A percentile compares a stretch with the other conserved stretches of the same genome.
phyloP scores from a whole-genome alignment of 805 yeast species.

The Pichia manshurica region DNA sequence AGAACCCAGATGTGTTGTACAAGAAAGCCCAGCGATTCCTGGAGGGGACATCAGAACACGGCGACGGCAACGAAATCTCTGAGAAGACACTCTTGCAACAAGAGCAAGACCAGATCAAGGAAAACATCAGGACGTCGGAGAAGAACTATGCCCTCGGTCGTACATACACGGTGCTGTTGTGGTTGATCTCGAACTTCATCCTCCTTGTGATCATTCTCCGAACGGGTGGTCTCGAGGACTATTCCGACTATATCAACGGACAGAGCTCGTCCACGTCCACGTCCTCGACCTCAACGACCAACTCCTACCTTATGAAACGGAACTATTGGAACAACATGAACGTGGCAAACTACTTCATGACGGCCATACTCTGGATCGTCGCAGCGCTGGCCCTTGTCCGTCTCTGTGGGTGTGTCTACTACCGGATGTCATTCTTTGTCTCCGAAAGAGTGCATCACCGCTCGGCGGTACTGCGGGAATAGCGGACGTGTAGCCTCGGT shows the following conservation, averaged over 20 bases:
- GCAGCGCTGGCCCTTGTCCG: conserved; percentile 80
- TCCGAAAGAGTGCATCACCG: conserved; percentile 21
- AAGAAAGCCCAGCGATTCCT: conserved; percentile 22
- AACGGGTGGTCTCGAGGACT: conserved; percentile 67
- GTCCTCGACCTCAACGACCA: conserved; percentile 23
- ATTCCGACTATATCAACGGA: conserved; percentile 14
- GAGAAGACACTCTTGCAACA: conserved; percentile 34
- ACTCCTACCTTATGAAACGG: conserved; percentile 28
- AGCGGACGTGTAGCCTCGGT: neutral
- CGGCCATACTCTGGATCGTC: conserved; percentile 86
- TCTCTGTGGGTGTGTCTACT: conserved; percentile 64
- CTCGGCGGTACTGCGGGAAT: conserved; percentile 4
- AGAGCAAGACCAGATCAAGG: conserved; percentile 4
- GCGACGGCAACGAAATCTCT: conserved; percentile 41
- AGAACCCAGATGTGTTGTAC: conserved; percentile 28
- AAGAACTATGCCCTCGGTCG: conserved; percentile 87
- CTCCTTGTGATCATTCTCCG: conserved; percentile 75
- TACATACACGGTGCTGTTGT: conserved; percentile 77
- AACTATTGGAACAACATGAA: conserved; percentile 16
- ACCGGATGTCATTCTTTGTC: conserved; percentile 26
- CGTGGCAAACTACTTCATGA: conserved; percentile 50
- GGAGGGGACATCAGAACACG: conserved; percentile 15
- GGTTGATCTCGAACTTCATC: conserved; percentile 81
- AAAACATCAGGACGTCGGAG: conserved; percentile 21
- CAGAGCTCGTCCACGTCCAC: conserved; percentile 9